A percentile compares a stretch with the other conserved stretches of the same genome.
Evolutionary conservation across 2,329 filamentous ascomycete genomes (phyloP).

Genomic region (Microthyrium microscopicum): DNA sequence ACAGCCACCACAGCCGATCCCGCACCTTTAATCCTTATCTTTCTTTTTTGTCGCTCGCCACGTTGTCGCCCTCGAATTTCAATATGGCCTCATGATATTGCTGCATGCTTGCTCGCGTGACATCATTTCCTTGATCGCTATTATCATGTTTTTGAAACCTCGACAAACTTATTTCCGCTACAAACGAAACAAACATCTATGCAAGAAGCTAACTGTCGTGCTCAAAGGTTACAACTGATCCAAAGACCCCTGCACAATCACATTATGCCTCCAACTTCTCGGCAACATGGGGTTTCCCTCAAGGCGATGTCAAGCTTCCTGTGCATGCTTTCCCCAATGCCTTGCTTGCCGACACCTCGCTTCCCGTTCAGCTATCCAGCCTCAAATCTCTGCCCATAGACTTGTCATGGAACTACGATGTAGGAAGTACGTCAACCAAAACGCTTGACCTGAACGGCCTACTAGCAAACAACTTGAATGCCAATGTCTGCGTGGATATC

Average conservation of each 20-base stretch:
- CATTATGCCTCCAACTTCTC: slow-evolving; percentile 30
- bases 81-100: too few species aligned
- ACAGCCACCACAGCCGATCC: too few species aligned
- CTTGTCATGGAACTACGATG: slow-evolving; percentile 34
- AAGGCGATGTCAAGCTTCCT: slow-evolving; percentile 22
- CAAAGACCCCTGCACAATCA: slow-evolving; percentile 34
- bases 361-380: slow-evolving; percentile 26
- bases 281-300: slow-evolving; percentile 36
- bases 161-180: background rate
- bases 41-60: too few species aligned
- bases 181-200: background rate
- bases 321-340: slow-evolving; percentile 41
- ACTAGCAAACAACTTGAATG: slow-evolving; percentile 24
- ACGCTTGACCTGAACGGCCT: slow-evolving; percentile 9
- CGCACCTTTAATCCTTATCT: too few species aligned
- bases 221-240: slow-evolving; percentile 15
- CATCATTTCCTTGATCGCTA: too few species aligned
- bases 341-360: slow-evolving; percentile 24
- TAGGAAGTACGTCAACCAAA: slow-evolving; percentile 25
- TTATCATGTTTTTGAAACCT: background rate
- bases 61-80: too few species aligned
- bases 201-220: too few species aligned
- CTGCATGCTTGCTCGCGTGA: too few species aligned
- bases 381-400: slow-evolving; percentile 28
- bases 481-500: slow-evolving; percentile 44